Evolutionary conservation across 2,329 filamentous ascomycete species (phyloP), one percentile per base, ranked within the genome.

Genomic region (Setomelanomma holmii): DNA sequence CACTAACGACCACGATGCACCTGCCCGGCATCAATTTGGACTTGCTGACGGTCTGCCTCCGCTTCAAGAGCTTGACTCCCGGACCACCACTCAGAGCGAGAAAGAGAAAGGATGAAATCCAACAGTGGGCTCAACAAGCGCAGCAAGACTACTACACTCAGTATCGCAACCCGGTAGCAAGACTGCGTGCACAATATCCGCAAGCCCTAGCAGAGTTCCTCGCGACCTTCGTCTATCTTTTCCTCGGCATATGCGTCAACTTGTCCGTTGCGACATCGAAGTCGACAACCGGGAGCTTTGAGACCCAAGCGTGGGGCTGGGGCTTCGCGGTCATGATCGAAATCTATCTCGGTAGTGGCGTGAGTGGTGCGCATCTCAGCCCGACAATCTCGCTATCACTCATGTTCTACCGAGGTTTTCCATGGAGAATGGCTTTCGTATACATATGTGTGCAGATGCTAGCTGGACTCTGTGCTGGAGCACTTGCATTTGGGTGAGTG

Each of bases 321-420:
- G 83, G 82, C 1, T 72, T 85, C 12, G 82, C 79, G 1, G 78
- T 78, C 19, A 86, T 84, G 79, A 72, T 80, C 0, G 79, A 72
- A 4, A 78, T 80, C 51, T 80, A 79, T 44, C 49, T 78, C 3
- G 72, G 75, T 1, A 79, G 78, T 59, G 79, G 79, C 14, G 72
- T 80, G 4, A 79, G 76, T 4, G 79, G 80, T 50, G 78, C 75
- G 0, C 79, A 82, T 47, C 67, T 82, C n/a, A 82, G 80, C 42
- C 80, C 80, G 0, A 76, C 74, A 0, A 71, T 82, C 5, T 77
- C 77, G 0, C 68, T 80, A 16, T 65, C 70, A 17, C 67, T 78
- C 14, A 76, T 72, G 23, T 59, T 77, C 17, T 90, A 49, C 80
- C 84, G 64, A 84, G 87, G 77, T 85, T 88, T 85, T 23, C 83